These are phyloP conservation scores for Hyaloscypha finlandica DNA, from an alignment of 495 filamentous ascomycete species.

Conservation along the genomic window DNA sequence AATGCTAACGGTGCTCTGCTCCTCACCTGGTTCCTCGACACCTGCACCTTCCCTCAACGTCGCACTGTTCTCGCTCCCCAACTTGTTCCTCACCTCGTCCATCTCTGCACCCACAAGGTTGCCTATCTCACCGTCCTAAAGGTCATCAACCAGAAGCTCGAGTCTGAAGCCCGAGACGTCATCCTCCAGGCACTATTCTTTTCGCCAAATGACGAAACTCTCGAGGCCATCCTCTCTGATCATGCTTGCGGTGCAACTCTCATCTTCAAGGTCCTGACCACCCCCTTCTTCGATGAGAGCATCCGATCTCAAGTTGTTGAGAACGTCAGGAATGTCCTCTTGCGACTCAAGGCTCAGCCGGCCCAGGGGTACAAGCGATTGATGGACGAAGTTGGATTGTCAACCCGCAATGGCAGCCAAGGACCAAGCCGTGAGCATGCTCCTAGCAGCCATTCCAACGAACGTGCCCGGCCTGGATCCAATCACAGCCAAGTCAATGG, in stretches of 20 bases:
- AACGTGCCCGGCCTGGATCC: constrained; percentile 56
- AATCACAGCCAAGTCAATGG: constrained; percentile 48
- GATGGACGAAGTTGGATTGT: constrained; percentile 83
- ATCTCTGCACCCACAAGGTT: constrained; percentile 98
- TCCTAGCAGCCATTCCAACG: constrained; percentile 34
- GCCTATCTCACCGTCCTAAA: constrained; percentile 97
- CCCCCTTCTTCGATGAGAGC: constrained; percentile 94
- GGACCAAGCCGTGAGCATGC: constrained; percentile 47
- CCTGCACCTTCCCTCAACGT: constrained; percentile 91
- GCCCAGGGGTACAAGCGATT: constrained; percentile 96
- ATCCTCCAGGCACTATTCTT: constrained; percentile 95
- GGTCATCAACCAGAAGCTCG: constrained; percentile 96
- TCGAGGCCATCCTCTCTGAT: constrained; percentile 90
- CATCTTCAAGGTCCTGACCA: constrained; percentile 97
- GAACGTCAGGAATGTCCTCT: constrained; percentile 85
- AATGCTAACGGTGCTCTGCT: constrained; percentile 94
- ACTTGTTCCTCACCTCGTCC: constrained; percentile 93
- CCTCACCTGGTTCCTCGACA: constrained; percentile 97
- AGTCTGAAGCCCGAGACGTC: constrained; percentile 88
- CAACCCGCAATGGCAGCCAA: constrained; percentile 36
- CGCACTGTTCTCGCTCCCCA: constrained; percentile 90
- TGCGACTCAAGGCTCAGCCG: constrained; percentile 88
- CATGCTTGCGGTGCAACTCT: constrained; percentile 91
- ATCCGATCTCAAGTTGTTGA: constrained; percentile 86
- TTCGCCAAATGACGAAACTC: constrained; percentile 79